Conservation (phyloP, 495 filamentous ascomycete genomes). For the Penicillium paradoxum region DNA sequence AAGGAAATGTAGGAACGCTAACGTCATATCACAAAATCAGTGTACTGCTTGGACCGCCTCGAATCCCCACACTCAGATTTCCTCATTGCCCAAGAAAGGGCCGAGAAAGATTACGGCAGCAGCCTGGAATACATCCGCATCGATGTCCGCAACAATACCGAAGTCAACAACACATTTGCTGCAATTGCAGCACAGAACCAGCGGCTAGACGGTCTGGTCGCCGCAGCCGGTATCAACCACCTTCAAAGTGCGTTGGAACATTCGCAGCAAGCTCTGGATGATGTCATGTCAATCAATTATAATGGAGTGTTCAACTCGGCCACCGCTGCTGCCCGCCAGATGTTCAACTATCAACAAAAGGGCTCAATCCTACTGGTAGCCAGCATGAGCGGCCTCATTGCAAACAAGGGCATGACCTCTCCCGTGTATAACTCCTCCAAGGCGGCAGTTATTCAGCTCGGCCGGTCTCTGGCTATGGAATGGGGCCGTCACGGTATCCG, state of each 20-base stretch:
- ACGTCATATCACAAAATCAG: constrained; percentile 25
- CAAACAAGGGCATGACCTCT: constrained; percentile 65
- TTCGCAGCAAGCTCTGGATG: constrained; percentile 55
- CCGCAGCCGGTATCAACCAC: constrained; percentile 77
- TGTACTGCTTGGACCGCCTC: constrained; percentile 60
- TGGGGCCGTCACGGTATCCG: constrained; percentile 64
- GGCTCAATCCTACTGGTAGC: constrained; percentile 73
- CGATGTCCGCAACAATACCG: constrained; percentile 56
- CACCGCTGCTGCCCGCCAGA: constrained; percentile 69
- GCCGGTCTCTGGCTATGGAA: constrained; percentile 63
- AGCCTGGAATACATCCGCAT: constrained; percentile 56
- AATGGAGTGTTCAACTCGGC: constrained; percentile 75
- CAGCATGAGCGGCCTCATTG: constrained; percentile 75
- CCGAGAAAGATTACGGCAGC: constrained; percentile 46
- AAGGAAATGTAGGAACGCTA: not conserved
- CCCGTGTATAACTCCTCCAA: constrained; percentile 69
- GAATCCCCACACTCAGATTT: constrained; percentile 48
- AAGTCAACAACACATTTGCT: constrained; percentile 50
- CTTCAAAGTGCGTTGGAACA: constrained; percentile 67
- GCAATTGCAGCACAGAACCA: constrained; percentile 49
- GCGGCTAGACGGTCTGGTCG: constrained; percentile 71
- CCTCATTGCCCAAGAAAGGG: constrained; percentile 43
- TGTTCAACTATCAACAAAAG: constrained; percentile 55
- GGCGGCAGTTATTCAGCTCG: constrained; percentile 63
- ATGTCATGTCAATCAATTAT: constrained; percentile 69